A percentile compares a stretch with the other conserved stretches of the same genome.
Conservation (phyloP, 805 yeast species). For the Yamadazyma paraphyllophila region DNA sequence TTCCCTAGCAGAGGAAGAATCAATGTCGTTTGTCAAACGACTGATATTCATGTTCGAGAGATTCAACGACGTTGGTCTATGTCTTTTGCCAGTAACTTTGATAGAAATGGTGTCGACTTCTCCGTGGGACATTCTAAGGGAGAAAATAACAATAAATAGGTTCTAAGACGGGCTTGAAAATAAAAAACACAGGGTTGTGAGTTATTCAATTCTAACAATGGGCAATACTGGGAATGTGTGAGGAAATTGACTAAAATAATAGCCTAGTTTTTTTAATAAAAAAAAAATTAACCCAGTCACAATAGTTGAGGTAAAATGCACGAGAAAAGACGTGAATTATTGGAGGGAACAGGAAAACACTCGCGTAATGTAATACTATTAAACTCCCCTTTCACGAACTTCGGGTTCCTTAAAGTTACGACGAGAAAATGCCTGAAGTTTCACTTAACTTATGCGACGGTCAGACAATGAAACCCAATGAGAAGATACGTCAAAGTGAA, state of each 20-base stretch:
- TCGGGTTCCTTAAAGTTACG: not conserved
- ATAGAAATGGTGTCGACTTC: constrained; percentile 11
- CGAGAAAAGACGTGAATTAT: not conserved
- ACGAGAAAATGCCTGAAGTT: not conserved
- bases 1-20: not conserved
- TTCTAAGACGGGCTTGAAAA: not conserved
- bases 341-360: not conserved
- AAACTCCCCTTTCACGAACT: not conserved
- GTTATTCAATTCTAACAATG: constrained; percentile 2
- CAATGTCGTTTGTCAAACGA: constrained; percentile 3
- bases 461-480: not conserved
- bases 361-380: not conserved
- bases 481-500: not conserved
- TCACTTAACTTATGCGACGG: not conserved
- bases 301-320: not conserved
- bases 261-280: not conserved
- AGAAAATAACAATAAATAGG: constrained; percentile 1
- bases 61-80: constrained; percentile 15
- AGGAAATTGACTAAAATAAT: not conserved
- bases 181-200: constrained; percentile 2
- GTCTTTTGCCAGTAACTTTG: constrained; percentile 9
- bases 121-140: constrained; percentile 11
- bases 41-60: constrained; percentile 9
- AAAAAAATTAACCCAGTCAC: not conserved
- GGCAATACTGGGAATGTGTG: constrained; percentile 1